These are phyloP conservation scores for Chytriomyces sp. DNA, from an alignment of 192 early-diverging fungal genomes.

Conservation along the genomic window DNA sequence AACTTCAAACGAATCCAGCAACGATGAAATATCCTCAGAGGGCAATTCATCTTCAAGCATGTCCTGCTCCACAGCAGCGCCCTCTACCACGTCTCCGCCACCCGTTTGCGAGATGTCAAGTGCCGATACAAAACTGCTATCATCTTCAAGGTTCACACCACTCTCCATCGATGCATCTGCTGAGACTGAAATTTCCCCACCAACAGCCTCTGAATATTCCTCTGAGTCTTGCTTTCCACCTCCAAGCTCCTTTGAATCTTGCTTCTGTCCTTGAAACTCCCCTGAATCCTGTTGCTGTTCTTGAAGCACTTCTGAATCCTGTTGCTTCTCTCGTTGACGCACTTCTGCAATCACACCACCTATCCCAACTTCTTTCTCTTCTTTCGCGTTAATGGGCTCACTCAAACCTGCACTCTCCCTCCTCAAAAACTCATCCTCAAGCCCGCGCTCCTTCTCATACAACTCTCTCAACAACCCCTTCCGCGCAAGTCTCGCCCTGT, in stretches of 20 bases:
- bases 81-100: constrained; percentile 6
- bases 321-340: no score
- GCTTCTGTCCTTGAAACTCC: background rate
- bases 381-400: background rate
- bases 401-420: background rate
- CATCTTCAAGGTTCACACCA: background rate
- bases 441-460: background rate
- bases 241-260: background rate
- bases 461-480: background rate
- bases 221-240: background rate
- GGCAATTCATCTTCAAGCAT: no score
- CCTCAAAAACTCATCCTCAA: background rate
- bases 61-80: no score
- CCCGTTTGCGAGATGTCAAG: background rate
- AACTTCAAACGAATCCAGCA: no score
- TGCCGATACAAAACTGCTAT: background rate
- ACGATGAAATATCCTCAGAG: no score
- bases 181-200: no score
- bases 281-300: background rate
- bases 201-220: background rate
- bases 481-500: background rate
- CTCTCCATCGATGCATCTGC: background rate
- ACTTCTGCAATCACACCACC: no score
- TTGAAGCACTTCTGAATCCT: no score
- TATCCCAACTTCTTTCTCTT: background rate